phyloP scores from a whole-genome alignment of 257 asterid genomes.

The Rubia yunnanensis region DNA sequence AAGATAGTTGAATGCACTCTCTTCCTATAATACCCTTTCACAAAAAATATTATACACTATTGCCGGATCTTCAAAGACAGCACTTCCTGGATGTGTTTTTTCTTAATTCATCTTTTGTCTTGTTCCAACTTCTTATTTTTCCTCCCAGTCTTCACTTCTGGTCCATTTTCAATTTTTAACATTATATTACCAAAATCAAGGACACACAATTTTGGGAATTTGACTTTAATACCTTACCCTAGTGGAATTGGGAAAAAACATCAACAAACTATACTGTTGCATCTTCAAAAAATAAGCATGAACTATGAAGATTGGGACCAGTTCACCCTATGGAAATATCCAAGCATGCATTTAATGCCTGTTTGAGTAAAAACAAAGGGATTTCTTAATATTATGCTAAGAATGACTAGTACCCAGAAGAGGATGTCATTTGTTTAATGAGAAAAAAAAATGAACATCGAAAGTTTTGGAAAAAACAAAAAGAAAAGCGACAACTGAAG shows the following conservation, averaged over 20 bases:
- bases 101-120: neutral
- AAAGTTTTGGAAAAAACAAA: too few relatives aligned
- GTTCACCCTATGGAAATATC: neutral
- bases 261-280: neutral
- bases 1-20: neutral
- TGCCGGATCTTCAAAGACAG: neutral
- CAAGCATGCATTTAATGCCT: neutral
- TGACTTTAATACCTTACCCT: neutral
- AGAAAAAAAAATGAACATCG: too few relatives aligned
- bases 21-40: neutral
- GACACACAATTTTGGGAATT: neutral
- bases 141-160: neutral
- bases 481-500: too few relatives aligned
- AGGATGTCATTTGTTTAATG: too few relatives aligned
- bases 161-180: too few relatives aligned
- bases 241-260: neutral
- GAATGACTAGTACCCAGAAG: neutral
- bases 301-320: neutral
- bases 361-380: neutral
- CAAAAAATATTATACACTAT: neutral
- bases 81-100: neutral
- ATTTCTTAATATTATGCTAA: neutral
- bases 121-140: neutral
- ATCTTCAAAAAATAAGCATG: neutral
- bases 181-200: too few relatives aligned